phyloP scores from a whole-genome alignment of 2,329 filamentous ascomycete genomes.

The Ophiostoma montium region DNA sequence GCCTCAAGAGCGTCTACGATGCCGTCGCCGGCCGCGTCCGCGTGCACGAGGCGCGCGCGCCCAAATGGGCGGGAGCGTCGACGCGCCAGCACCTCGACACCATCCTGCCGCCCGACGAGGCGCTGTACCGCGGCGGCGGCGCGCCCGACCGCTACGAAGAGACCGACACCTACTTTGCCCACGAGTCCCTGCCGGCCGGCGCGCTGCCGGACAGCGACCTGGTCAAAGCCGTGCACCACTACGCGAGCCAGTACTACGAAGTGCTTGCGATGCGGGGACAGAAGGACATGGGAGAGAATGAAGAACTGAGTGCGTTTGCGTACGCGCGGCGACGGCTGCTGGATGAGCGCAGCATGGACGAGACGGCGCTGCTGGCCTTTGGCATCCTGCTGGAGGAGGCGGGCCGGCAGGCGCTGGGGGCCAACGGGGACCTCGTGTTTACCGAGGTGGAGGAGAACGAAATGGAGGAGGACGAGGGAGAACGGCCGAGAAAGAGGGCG shows the following conservation, averaged over 20 bases:
- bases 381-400: constrained; percentile 64
- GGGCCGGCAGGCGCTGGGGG: constrained; percentile 44
- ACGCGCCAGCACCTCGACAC: constrained; percentile 17
- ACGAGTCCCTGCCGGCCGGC: constrained; percentile 34
- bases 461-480: constrained; percentile 1
- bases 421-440: constrained; percentile 56
- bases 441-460: constrained; percentile 38
- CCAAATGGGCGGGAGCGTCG: constrained; percentile 1
- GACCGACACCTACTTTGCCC: constrained; percentile 55
- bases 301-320: neutral
- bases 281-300: neutral
- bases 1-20: constrained; percentile 50
- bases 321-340: constrained; percentile 18
- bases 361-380: constrained; percentile 61
- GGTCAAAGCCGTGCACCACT: constrained; percentile 53
- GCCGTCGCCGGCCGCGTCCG: constrained; percentile 42
- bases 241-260: constrained; percentile 53
- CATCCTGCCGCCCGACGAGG: constrained; percentile 50
- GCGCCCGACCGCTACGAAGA: constrained; percentile 57
- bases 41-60: neutral
- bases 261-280: constrained; percentile 16
- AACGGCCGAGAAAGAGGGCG: constrained; percentile 2
- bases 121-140: constrained; percentile 49
- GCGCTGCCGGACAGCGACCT: constrained; percentile 55
- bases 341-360: constrained; percentile 54